Evolutionary conservation across 768 basidiomycete species (phyloP), one percentile per base, ranked within the genome.

Genomic region (Termitomyces sp.): DNA sequence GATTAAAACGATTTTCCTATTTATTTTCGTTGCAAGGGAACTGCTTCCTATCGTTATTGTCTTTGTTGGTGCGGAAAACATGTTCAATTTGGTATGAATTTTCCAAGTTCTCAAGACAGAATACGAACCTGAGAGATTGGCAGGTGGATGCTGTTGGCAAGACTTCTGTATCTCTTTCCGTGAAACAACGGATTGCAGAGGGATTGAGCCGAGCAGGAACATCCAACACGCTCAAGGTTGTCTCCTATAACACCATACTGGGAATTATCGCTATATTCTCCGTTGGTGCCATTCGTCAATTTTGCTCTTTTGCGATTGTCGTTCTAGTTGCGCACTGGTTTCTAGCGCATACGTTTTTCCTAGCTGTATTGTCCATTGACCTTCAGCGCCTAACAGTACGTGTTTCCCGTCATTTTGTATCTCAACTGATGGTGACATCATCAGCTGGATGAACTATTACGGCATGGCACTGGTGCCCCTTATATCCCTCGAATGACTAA

Each of bases 251-350:
- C 65, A 65, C 76, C 30, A 83, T 95, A 51, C 80, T 96, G 5
- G 86, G 88, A 3, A 68, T 87, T 58, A 84, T 93, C 46, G 87
- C 88, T 15, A 73, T 85, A 44, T 83, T 90, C 63, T 80, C 88
- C 43, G 80, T 77, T 15, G 88, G 91, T 41, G 88, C 91, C 1
- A 90, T 95, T 35, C 83, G 90, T 38, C 93, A 98, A 63, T 96
- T 98, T 65, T 96, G 94, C 68, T 78, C 85, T 3, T 98, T 98
- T 66, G 93, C 93, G 0, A 86, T 93, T 43, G 93, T 98, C 22
- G 93, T 98, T 11, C 79, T 98, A 21, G 88, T 98, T 30, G 94
- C 93, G 15, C 95, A 98, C 68, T 98, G 93, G 93, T 96, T 95
- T 73, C 79, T 98, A 57, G 88, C 96, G 15, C 92, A 97, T 65